Evolutionary conservation across 169 alveolate species (phyloP).

Genomic region (Cryptosporidium baileyi): DNA sequence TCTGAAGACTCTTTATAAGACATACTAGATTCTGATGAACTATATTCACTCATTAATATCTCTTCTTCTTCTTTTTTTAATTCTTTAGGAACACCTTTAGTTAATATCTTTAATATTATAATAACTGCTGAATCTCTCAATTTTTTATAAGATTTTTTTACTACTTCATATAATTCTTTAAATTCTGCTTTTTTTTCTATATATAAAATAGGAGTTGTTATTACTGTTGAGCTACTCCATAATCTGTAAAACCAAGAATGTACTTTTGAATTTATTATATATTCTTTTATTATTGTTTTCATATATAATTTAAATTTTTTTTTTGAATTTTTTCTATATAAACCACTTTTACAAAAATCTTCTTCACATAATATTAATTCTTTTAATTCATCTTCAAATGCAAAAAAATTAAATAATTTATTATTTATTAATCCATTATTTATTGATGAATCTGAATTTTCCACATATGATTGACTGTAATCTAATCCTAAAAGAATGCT

Average conservation of each 20-base stretch:
- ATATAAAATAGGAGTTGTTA: constrained; percentile 39
- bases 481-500: no score
- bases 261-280: constrained; percentile 26
- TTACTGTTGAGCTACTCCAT: constrained; percentile 60
- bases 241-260: constrained; percentile 58
- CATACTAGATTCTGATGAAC: neutral
- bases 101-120: constrained; percentile 13
- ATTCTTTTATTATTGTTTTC: neutral
- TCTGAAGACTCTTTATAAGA: neutral
- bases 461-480: no score
- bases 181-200: constrained; percentile 13
- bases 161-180: neutral
- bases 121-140: constrained; percentile 35
- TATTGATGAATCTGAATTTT: no score
- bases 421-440: no score
- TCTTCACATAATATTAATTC: neutral
- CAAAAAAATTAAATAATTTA: neutral
- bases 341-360: constrained; percentile 16
- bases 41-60: neutral
- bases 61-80: neutral
- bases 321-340: neutral
- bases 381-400: neutral
- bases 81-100: neutral
- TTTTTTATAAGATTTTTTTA: constrained; percentile 9
- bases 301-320: constrained; percentile 6